Base-by-base conservation (phyloP, 202 grass and related monocot genomes). In the Digitaria exilis region DNA sequence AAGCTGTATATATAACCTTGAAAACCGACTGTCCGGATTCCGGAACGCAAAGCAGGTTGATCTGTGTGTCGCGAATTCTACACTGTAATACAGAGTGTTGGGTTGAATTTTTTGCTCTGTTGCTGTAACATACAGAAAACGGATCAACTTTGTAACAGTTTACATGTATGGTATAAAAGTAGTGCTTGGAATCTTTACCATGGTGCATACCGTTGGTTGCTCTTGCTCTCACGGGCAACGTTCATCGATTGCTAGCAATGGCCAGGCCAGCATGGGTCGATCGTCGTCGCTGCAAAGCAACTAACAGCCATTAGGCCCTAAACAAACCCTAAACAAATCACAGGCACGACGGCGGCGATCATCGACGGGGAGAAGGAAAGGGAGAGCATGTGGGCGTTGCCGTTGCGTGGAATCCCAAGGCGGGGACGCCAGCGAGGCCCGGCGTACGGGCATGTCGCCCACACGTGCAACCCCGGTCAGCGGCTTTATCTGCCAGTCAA, bases 361-460 rank as follows among this genome's bases (percentile, higher is more conserved):
- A 28, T 45, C 73, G 55, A 5, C 0, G 29, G 21, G 42, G 58
- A 65, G 26, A 7, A 42, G 52, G 30, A 8, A 49, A 21, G 11
- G 48, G 4, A 34, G 69, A 5, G 49, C 81, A 83, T 42, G 75
- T 72, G 56, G 54, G 49, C 50, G 71, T 75, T 75, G 77, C 34
- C 68, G 69, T 80, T 19, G 69, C 84, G 84, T 81, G 61, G 84
- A 87, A 81, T 87, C 85, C 78, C 78, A 25, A 87, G 78, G 84
- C 75, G 69, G 58, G 28, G 11, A 58, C 17, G 73, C 84, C 84
- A 76, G 78, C 62, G 52, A 48, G 61, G 84, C 69, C 19, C 28
- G 77, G 76, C 69, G 78, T 81, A 76, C 71, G 85, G 85, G 42
- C 85, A 81, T 60, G 84, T 75, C 70, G 70, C 50, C 50, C 77